phyloP scores from a whole-genome alignment of 1,139 yeast species.

The Pichia cactophila region DNA sequence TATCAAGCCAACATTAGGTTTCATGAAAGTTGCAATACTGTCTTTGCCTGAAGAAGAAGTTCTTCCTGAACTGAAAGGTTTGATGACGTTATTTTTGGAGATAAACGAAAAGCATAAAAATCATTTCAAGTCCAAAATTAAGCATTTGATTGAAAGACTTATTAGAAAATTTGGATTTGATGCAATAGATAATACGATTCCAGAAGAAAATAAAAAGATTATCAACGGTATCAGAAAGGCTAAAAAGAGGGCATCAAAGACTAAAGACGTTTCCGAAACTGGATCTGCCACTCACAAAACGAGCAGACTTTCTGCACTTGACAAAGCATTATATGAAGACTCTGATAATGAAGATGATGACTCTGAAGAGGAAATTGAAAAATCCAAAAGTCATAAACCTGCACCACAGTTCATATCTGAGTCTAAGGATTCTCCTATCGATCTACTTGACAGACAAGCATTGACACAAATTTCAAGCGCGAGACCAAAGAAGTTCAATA shows the following conservation, averaged over 20 bases:
- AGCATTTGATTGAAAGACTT: conserved; percentile 85
- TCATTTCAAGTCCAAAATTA: conserved; percentile 85
- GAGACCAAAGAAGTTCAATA: conserved; percentile 53
- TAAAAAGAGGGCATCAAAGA: conserved; percentile 71
- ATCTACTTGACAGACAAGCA: conserved; percentile 78
- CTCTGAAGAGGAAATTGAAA: conserved; percentile 36
- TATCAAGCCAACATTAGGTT: conserved; percentile 90
- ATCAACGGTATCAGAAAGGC: conserved; percentile 79
- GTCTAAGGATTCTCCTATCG: conserved; percentile 75
- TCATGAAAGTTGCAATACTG: conserved; percentile 83
- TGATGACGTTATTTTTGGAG: conserved; percentile 66
- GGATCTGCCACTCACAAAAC: conserved; percentile 29
- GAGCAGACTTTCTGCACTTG: conserved; percentile 56
- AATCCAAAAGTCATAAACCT: conserved; percentile 24
- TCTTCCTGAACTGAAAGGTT: conserved; percentile 54
- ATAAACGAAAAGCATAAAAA: conserved; percentile 97
- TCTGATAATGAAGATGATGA: conserved; percentile 39
- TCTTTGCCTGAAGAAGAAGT: conserved; percentile 78
- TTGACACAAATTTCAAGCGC: conserved; percentile 83
- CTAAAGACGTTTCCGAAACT: conserved; percentile 39
- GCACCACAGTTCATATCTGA: conserved; percentile 64
- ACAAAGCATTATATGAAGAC: conserved; percentile 58
- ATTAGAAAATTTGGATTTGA: conserved; percentile 87
- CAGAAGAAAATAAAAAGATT: conserved; percentile 80
- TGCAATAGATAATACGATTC: conserved; percentile 68